Base-by-base conservation (phyloP, 1,139 yeast species). In the Suhomyces wounanorum region DNA sequence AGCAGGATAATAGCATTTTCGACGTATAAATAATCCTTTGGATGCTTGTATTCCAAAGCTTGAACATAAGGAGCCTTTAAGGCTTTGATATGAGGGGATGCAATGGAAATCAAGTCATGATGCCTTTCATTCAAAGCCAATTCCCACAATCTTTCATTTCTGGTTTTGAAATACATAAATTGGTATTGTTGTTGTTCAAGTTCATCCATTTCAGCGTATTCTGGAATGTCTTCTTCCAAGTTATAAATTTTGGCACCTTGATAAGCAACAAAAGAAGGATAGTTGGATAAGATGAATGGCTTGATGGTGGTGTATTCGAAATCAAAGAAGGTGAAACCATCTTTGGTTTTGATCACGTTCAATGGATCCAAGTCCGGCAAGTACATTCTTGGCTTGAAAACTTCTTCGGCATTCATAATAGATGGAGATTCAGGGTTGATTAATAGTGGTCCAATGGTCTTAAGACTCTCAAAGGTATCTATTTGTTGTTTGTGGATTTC, bases 91-190 rank as follows among this genome's bases (percentile, higher is more conserved):
- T 86, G 89, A 3, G 94, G 92, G 0, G 90, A 85, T 45, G 89
- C 88, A 47, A 94, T 83, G 10, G 89, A 89, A 59, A 92, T 83
- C 57, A 91, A 77, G 49, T 83, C 83, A 60, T 81, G 85, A 55
- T 82, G 75, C 48, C 79, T 78, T 48, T 81, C 79, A 64, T 88
- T 89, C 60, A 92, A 76, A 40, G 85, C 81, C 55, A 80, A 70
- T 69, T 92, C 98, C 92, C 96, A 94, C 51, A 88, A 72, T 59
- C 88, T 85, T 70, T 92, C 96, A 66, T 91, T 90, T 77, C 97
- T 86, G 8, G 98, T 91, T 68, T 92, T 85, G 59, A 84, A 85
- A 65, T 87, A 85, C 85, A 91, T 89, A 69, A 87, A 91, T 62
- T 85, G 85, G 61, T 88, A 89, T 64, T 91, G 92, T 58, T 82